A percentile compares a stretch with the other conserved stretches of the same genome.
Evolutionary conservation across 257 asterid species (phyloP).

Genomic region (Nicotiana attenuata): DNA sequence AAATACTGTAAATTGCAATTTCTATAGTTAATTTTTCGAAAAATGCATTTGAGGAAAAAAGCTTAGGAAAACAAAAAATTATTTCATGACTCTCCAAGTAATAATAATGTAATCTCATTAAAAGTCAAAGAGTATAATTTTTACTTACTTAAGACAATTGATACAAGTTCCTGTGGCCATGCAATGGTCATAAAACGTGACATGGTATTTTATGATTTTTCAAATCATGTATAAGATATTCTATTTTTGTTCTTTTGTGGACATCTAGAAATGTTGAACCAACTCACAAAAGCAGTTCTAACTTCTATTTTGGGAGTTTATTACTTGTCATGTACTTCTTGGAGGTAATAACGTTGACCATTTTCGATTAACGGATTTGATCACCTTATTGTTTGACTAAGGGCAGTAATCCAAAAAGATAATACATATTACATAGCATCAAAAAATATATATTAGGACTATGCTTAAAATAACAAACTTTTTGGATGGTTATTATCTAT

Average conservation of each 20-base stretch:
- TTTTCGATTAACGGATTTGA: background rate
- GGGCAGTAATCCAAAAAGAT: background rate
- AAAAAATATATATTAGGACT: background rate
- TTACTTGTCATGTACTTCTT: background rate
- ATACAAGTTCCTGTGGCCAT: background rate
- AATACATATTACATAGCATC: background rate
- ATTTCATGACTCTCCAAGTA: too few relatives aligned
- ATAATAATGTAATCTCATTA: too few relatives aligned
- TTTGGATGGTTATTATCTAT: too few relatives aligned
- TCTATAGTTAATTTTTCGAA: too few relatives aligned
- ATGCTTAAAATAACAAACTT: background rate
- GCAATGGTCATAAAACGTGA: background rate
- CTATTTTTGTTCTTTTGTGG: background rate
- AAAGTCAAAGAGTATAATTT: too few relatives aligned
- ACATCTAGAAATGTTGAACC: background rate
- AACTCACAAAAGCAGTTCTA: background rate
- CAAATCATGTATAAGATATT: background rate
- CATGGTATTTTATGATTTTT: background rate
- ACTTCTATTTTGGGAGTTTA: constrained; percentile 5
- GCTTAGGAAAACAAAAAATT: too few relatives aligned
- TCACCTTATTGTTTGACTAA: background rate
- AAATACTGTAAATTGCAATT: background rate
- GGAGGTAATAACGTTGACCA: background rate
- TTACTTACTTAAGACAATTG: too few relatives aligned
- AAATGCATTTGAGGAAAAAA: too few relatives aligned